Evolutionary conservation across 352 stramenopile genomes (phyloP).

Genomic region (Globisporangium paddicum): DNA sequence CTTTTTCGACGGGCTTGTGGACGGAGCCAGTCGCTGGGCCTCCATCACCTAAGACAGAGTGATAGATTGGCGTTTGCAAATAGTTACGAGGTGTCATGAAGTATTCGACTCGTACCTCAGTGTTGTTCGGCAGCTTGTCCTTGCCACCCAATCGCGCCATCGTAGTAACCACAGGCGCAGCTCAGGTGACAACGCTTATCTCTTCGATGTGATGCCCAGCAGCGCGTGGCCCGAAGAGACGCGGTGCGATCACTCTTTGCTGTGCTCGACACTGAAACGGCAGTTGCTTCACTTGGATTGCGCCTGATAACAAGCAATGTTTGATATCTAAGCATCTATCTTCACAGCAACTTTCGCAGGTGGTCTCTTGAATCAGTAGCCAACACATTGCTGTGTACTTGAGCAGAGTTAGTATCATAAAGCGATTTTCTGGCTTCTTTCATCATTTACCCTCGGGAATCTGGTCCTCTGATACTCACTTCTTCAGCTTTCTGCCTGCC

Average conservation of each 20-base stretch:
- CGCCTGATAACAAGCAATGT: too few relatives aligned
- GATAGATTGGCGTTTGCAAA: neutral
- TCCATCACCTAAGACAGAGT: slow-evolving; percentile 3
- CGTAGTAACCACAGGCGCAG: neutral
- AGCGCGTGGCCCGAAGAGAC: neutral
- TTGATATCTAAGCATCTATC: too few relatives aligned
- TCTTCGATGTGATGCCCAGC: neutral
- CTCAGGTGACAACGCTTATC: neutral
- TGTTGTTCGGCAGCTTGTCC: neutral
- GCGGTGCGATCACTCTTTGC: neutral
- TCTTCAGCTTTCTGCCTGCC: neutral
- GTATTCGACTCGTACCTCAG: neutral
- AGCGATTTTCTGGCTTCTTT: too few relatives aligned
- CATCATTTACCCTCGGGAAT: too few relatives aligned
- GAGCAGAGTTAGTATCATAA: too few relatives aligned
- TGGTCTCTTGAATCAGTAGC: too few relatives aligned
- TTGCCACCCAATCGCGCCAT: neutral
- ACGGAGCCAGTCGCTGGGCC: slow-evolving; percentile 33
- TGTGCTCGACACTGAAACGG: neutral
- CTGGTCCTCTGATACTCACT: too few relatives aligned
- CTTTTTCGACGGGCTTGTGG: slow-evolving; percentile 53
- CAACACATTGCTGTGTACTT: too few relatives aligned
- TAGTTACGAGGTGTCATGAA: too few relatives aligned
- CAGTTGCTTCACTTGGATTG: neutral
- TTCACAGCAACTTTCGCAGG: too few relatives aligned